Evolutionary conservation across 179 eudicot genomes (phyloP), one percentile per base, ranked within the genome.

Genomic region (Nepenthes alata): DNA sequence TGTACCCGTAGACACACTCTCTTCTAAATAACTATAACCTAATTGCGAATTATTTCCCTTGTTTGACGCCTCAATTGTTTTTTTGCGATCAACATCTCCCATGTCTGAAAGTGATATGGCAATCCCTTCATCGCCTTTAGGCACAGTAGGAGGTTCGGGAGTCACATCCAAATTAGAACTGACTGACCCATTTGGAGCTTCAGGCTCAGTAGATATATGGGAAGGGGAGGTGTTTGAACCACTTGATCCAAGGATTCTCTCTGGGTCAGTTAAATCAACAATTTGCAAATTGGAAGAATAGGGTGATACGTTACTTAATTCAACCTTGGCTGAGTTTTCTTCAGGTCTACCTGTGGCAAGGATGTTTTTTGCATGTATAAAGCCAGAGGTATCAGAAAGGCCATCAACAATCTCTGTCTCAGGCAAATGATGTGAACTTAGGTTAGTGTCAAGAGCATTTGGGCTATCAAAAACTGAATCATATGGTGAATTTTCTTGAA

Each of bases 391-490:
- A 59, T 55, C 64, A 41, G 66, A 45, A 35, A 69, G 53, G 64
- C 54, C 79, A 65, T 63, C 75, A 57, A 50, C 67, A 76, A 50
- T 70, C 62, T 76, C 78, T 53, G 74, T 41, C 47, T 66, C 58
- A 47, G 85, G 52, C 56, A 60, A 55, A 65, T 72, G 57, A 60
- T 74, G 57, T n/a, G 65, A 67, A 45, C 57, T 68, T 49, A 80
- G 55, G 49, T 47, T 57, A 37, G 55, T n/a, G 72, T 72, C 63
- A 50, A 72, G 65, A 67, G 66, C 75, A 69, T 76, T 72, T 59
- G 65, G 60, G 66, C 64, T 70, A 69, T 68, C 61, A 61, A 41
- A 56, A 58, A 67, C 66, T 47, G 76, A 59, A 61, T 66, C 81
- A 65, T 67, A 55, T 68, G 53, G 75, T 58, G 73, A 66, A 63